Base-by-base conservation (phyloP, 208 protist species). In the Dictyostelium gargantuum region DNA sequence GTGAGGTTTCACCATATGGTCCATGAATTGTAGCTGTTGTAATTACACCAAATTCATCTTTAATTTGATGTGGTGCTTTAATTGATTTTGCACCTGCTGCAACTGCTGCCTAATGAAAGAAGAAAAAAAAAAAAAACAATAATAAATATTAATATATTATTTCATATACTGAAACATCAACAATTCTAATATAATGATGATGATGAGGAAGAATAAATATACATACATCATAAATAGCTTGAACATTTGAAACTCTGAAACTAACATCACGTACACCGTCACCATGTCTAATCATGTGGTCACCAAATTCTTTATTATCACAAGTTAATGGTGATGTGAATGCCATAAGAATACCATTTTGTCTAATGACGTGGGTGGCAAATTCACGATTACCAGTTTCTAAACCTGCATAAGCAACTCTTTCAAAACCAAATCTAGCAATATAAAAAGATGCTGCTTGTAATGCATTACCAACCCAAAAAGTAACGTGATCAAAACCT, bases 251-350 rank as follows among this genome's bases (percentile, higher is more conserved):
- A 40, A 98, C 97, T 13, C 6, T 29, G 75, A 98, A 97, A 9
- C 95, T 96, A 38, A 98, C 75, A 93, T 97, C 95, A 29, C 91
- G 81, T 2, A 97, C 97, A 85, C 96, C 97, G 80, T 98, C 96
- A 58, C 97, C 97, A 81, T 98, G 96, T 84, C 75, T 58, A 32
- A 32, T 50, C 35, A 96, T 72, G 48, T 97, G 95, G 1, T 86
- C 82, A 21, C 56, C 80, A 73, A 96, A 94, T 10, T 93, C 91
- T 52, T 94, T 77, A 54, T 96, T 93, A n/a, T 81, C 77, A 32
- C 96, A 93, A 42, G 85, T 82, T 29, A 97, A 93, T 54, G 96
- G 50, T n/a, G 96, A 95, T 52, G 80, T 29, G 81, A 98, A 98
- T 1, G 93, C 94, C 42, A 97, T 96, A 42, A 94, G 29, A 42